These are phyloP conservation scores for Penicillium sp. DNA, from an alignment of 2,329 filamentous ascomycete genomes.

Conservation along the genomic window DNA sequence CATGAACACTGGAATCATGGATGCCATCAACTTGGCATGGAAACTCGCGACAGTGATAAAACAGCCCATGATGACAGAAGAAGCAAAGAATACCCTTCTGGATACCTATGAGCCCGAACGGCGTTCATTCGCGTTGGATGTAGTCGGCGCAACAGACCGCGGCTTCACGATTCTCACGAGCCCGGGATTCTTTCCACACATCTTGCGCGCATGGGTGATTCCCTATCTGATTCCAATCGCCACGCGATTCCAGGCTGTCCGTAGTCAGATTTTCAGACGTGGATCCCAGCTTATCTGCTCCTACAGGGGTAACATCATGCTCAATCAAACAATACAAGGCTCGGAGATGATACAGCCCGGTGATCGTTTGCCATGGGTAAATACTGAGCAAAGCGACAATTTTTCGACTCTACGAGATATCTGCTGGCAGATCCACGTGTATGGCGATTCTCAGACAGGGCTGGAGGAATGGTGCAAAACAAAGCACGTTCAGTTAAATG, in stretches of 20 bases:
- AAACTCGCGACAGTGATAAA: conserved; percentile 58
- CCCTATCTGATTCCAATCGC: conserved; percentile 43
- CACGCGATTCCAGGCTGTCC: conserved; percentile 30
- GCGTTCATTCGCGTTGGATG: conserved; percentile 52
- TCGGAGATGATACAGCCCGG: conserved; percentile 52
- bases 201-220: conserved; percentile 47
- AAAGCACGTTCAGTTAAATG: conserved; percentile 27
- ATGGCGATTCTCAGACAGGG: conserved; percentile 26
- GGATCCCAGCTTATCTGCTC: conserved; percentile 52
- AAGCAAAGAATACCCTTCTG: conserved; percentile 50
- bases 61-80: conserved; percentile 29
- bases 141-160: conserved; percentile 52
- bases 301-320: conserved; percentile 48
- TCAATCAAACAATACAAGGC: conserved; percentile 39
- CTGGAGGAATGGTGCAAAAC: conserved; percentile 35
- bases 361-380: conserved; percentile 51
- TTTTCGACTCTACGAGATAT: conserved; percentile 35
- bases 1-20: conserved; percentile 64
- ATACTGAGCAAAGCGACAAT: conserved; percentile 34
- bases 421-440: conserved; percentile 43
- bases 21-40: conserved; percentile 62
- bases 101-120: conserved; percentile 58
- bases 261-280: conserved; percentile 39
- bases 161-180: conserved; percentile 50
- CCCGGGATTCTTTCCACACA: conserved; percentile 50